A percentile compares a stretch with the other conserved stretches of the same genome.
Conservation (phyloP, 164 flowering plant species). For the Saururus chinensis region DNA sequence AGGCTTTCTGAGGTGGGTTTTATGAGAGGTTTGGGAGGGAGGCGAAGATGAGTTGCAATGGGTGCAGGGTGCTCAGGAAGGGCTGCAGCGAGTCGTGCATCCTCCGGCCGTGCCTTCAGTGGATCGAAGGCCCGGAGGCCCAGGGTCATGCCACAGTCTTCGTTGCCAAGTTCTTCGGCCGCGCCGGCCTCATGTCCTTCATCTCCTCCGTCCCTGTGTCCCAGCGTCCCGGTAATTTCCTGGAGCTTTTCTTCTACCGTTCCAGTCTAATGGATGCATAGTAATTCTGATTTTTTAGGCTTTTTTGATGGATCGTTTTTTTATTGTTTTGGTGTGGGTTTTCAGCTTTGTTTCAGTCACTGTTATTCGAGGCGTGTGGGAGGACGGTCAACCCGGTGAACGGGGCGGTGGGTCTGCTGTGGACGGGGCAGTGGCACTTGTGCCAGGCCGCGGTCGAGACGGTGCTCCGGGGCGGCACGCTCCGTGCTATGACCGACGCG, state of each 20-base stretch:
- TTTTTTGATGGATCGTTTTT: neutral
- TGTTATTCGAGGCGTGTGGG: slow-evolving; percentile 68
- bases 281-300: too few species aligned
- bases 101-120: slow-evolving; percentile 51
- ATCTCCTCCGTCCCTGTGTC: slow-evolving; percentile 54
- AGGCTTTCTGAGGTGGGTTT: neutral
- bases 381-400: slow-evolving; percentile 73
- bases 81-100: slow-evolving; percentile 74
- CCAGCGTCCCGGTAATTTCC: slow-evolving; percentile 44
- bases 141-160: slow-evolving; percentile 81
- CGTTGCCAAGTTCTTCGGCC: slow-evolving; percentile 80
- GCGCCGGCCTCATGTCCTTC: slow-evolving; percentile 75
- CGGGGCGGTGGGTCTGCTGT: slow-evolving; percentile 66
- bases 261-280: too few species aligned
- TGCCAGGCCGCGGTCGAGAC: slow-evolving; percentile 72
- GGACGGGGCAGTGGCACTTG: slow-evolving; percentile 71
- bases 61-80: slow-evolving; percentile 73
- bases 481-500: slow-evolving; percentile 21
- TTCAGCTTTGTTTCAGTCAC: slow-evolving; percentile 63
- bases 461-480: slow-evolving; percentile 50
- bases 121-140: slow-evolving; percentile 58
- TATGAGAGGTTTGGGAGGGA: neutral
- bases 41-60: slow-evolving; percentile 73
- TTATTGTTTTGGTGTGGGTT: neutral
- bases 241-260: neutral